These are phyloP conservation scores for Hymenochaete sp. DNA, from an alignment of 1,284 basidiomycete genomes.

Conservation along the genomic window DNA sequence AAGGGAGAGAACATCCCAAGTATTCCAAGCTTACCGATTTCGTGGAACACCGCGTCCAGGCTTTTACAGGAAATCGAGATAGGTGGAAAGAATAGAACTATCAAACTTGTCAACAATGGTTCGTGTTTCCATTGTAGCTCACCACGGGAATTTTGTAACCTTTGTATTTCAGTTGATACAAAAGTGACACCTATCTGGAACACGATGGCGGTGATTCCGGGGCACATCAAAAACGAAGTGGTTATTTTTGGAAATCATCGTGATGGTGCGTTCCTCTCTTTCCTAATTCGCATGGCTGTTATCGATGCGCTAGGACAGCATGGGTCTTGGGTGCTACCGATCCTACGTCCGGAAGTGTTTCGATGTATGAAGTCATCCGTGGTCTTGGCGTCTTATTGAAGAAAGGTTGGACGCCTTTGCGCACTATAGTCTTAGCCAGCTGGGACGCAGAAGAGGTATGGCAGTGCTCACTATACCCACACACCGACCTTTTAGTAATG, in stretches of 20 bases:
- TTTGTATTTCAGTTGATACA: conserved; percentile 39
- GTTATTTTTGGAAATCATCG: conserved; percentile 82
- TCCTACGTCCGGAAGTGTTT: conserved; percentile 81
- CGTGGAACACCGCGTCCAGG: conserved; percentile 61
- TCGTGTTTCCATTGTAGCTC: conserved; percentile 14
- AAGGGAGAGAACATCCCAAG: conserved; percentile 65
- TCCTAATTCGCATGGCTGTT: neutral
- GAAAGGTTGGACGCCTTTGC: conserved; percentile 81
- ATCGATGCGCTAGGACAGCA: neutral
- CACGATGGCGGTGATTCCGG: conserved; percentile 84
- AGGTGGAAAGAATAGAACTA: conserved; percentile 30
- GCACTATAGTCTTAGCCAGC: conserved; percentile 82
- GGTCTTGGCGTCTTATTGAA: conserved; percentile 70
- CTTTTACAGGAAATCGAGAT: conserved; percentile 50
- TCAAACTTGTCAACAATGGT: conserved; percentile 62
- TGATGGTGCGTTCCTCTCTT: conserved; percentile 42
- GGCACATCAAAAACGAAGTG: conserved; percentile 79
- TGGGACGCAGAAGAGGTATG: conserved; percentile 89
- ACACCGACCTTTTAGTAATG: too few relatives aligned
- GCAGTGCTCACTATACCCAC: neutral
- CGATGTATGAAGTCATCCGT: conserved; percentile 76
- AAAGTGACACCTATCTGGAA: conserved; percentile 83
- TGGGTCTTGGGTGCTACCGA: conserved; percentile 74
- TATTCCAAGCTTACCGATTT: conserved; percentile 77
- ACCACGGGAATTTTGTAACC: neutral